Evolutionary conservation across 306 rosid species (phyloP).

Genomic region (Vigna reflexopilosa): DNA sequence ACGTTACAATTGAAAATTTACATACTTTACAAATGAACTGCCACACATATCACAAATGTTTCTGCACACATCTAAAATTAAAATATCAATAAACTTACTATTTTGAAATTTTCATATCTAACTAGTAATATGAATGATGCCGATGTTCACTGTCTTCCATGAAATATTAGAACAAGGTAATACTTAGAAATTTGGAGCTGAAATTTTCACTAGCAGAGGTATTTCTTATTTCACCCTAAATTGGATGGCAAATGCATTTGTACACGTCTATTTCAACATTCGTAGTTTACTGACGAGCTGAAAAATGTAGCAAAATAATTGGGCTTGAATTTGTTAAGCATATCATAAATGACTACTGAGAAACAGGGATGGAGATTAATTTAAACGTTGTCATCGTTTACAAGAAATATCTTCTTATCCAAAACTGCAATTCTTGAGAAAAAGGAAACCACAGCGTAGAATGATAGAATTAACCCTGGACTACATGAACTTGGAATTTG

Average conservation of each 20-base stretch:
- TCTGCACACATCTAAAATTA: background rate
- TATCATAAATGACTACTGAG: background rate
- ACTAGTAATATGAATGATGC: background rate
- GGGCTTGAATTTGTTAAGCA: background rate
- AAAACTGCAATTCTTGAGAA: conserved; percentile 18
- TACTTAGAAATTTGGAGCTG: background rate
- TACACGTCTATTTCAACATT: background rate
- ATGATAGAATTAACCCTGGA: conserved; percentile 2
- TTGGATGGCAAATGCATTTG: background rate
- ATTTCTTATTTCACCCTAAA: conserved; percentile 8
- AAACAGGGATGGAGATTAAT: background rate
- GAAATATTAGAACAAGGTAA: background rate
- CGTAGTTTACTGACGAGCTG: background rate
- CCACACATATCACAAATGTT: background rate
- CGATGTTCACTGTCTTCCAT: background rate
- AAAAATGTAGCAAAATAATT: conserved; percentile 6
- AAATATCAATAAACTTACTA: background rate
- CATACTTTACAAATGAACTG: background rate
- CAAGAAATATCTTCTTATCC: conserved; percentile 22
- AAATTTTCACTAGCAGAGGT: background rate
- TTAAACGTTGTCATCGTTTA: background rate
- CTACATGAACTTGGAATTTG: conserved; percentile 1
- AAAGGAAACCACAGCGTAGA: background rate
- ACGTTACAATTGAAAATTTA: background rate
- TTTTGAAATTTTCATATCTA: background rate